Base-by-base conservation (phyloP, 2,329 filamentous ascomycete genomes). In the Penicillium frequentans region DNA sequence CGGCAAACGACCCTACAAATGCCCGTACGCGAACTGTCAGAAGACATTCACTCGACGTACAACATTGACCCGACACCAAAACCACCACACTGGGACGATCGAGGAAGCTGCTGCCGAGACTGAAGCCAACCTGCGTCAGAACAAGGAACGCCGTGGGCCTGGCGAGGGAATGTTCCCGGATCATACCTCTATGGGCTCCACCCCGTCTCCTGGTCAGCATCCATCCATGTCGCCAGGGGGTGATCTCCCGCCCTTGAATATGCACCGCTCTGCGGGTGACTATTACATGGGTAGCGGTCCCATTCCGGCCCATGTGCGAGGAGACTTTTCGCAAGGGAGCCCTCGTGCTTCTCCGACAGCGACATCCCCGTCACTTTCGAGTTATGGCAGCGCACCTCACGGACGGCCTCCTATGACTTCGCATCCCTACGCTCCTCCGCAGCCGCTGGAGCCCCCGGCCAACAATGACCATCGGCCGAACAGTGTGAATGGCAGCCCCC, bases 41-140 rank as follows among this genome's bases (percentile, higher is more conserved):
- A 98, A 98, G 83, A 98, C 93, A 0, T 99, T 99, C 70, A 99
- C 95, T 10, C 88, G 95, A 56, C 89, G 93, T 63, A 98, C 95
- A 1, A 98, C 95, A 3, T 81, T 99, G 60, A 99, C 93, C 2
- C 87, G 95, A 50, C 95, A 99, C 73, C 92, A 97, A 77, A 96
- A 96, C 67, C 91, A 96, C 68, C 95, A 98, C 74, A 96, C 90
- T 21, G 95, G 93, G 43, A 97, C 93, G 0, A 90, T 97, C 16
- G 93, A 97, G 73, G 93, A 98, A 74, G 91, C 93, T 9, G 92
- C 92, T 2, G 90, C 87, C 3, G 91, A 92, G 5, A 96, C 92
- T 0, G 92, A 91, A 33, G 92, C 92, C 43, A 93, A 90, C 51
- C 81, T 97, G 64, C 90, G 92, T 54, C 73, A 77, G 64, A 74